phyloP scores from a whole-genome alignment of 768 basidiomycete genomes.

The Mycena galericulata region DNA sequence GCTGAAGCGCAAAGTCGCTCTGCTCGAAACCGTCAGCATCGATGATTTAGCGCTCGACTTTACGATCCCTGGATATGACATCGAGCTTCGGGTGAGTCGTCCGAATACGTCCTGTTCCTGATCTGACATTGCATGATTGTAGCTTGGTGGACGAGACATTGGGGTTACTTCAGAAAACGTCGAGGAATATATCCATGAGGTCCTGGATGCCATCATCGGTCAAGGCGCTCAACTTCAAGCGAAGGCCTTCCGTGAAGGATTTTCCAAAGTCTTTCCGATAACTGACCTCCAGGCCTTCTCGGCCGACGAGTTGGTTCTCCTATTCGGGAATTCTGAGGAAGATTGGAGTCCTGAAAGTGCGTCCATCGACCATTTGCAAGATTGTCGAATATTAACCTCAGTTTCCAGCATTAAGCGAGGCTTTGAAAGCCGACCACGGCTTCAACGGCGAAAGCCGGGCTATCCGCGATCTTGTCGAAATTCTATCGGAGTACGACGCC shows the following conservation, averaged over 20 bases:
- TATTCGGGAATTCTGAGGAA: constrained; percentile 97
- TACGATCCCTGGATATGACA: constrained; percentile 95
- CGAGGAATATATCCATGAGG: constrained; percentile 88
- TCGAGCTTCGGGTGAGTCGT: constrained; percentile 84
- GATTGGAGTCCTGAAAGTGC: constrained; percentile 95
- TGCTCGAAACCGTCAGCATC: constrained; percentile 73
- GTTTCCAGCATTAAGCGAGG: constrained; percentile 81
- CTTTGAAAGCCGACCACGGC: constrained; percentile 97
- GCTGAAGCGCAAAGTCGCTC: constrained; percentile 67
- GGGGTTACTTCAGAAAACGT: constrained; percentile 90
- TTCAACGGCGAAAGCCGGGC: constrained; percentile 96
- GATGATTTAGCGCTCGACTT: constrained; percentile 96
- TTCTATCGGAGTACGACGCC: constrained; percentile 85
- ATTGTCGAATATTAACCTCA: constrained; percentile 28
- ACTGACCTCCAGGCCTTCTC: constrained; percentile 92
- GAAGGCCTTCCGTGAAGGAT: constrained; percentile 93
- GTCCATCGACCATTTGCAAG: constrained; percentile 43
- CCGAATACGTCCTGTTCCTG: not conserved
- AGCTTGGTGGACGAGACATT: constrained; percentile 86
- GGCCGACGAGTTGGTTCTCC: constrained; percentile 93
- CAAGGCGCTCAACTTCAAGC: constrained; percentile 83
- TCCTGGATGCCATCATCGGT: constrained; percentile 90
- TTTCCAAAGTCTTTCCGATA: constrained; percentile 96
- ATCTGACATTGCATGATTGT: constrained; percentile 5
- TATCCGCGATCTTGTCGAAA: constrained; percentile 87